Conservation (phyloP, 1,139 yeast species). For the Taiozyma sp. region DNA sequence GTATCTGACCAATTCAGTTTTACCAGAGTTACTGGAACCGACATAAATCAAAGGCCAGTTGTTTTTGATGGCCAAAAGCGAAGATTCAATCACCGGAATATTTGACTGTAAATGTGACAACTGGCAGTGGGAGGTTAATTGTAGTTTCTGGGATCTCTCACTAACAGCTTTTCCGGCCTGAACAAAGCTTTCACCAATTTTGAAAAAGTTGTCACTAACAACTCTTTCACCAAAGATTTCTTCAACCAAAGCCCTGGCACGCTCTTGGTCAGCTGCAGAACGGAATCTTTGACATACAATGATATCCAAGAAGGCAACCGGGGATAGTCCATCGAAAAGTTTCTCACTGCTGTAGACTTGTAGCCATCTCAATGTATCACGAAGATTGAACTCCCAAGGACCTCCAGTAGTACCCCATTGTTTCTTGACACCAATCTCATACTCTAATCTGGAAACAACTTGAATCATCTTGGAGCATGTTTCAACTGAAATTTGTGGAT, state of each 20-base stretch:
- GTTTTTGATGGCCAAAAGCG: slow-evolving; percentile 66
- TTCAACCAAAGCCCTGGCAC: slow-evolving; percentile 48
- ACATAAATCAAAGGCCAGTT: slow-evolving; percentile 81
- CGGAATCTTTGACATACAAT: slow-evolving; percentile 80
- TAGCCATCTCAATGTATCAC: slow-evolving; percentile 94
- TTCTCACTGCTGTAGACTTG: slow-evolving; percentile 43
- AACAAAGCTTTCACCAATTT: slow-evolving; percentile 43
- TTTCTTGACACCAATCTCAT: slow-evolving; percentile 54
- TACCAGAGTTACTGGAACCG: slow-evolving; percentile 88
- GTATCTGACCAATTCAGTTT: slow-evolving; percentile 69
- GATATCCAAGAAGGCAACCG: slow-evolving; percentile 68
- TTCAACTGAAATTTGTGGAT: slow-evolving; percentile 51
- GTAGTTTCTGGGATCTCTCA: slow-evolving; percentile 38
- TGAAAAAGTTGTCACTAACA: slow-evolving; percentile 40
- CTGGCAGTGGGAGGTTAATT: slow-evolving; percentile 36
- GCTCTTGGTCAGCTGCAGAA: slow-evolving; percentile 46
- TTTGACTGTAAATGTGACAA: slow-evolving; percentile 66
- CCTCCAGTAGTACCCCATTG: slow-evolving; percentile 78
- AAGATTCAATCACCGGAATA: slow-evolving; percentile 56
- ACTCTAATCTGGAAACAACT: slow-evolving; percentile 64
- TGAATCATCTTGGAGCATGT: slow-evolving; percentile 53
- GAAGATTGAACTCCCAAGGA: slow-evolving; percentile 96
- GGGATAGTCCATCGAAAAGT: slow-evolving; percentile 30
- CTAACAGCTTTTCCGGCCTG: slow-evolving; percentile 63
- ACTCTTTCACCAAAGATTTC: slow-evolving; percentile 46